These are phyloP conservation scores for Tillandsia leiboldiana DNA, from an alignment of 176 grass and related monocot species.

Conservation along the genomic window DNA sequence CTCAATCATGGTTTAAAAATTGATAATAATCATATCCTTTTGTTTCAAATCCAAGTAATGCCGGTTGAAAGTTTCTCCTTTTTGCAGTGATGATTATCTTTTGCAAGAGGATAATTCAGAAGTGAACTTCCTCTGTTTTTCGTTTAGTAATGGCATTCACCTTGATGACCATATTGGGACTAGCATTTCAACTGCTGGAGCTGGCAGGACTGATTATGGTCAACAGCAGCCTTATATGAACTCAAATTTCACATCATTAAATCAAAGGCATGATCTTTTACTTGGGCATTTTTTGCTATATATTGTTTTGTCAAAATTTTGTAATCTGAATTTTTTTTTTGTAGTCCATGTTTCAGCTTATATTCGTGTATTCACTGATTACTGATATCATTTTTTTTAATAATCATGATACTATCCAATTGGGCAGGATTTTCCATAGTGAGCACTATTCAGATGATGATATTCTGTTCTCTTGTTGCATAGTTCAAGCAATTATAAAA, in stretches of 20 bases:
- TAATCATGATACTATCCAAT: too few relatives aligned
- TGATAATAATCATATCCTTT: background rate
- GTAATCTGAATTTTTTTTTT: background rate
- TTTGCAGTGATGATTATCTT: constrained; percentile 76
- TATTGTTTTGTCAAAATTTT: constrained; percentile 1
- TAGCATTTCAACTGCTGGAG: constrained; percentile 27
- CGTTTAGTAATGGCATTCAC: constrained; percentile 35
- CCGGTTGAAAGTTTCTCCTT: constrained; percentile 9
- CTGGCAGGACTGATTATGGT: constrained; percentile 34
- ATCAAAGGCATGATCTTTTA: constrained; percentile 48
- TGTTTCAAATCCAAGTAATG: background rate
- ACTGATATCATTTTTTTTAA: too few relatives aligned
- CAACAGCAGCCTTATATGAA: constrained; percentile 36
- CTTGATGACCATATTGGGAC: constrained; percentile 26
- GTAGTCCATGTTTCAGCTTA: background rate
- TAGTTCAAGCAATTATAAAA: too few relatives aligned
- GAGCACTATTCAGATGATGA: too few relatives aligned
- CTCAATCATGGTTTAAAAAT: background rate
- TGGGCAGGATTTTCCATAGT: too few relatives aligned
- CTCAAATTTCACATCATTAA: constrained; percentile 39
- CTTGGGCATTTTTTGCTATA: background rate
- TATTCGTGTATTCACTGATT: too few relatives aligned
- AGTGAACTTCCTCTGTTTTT: constrained; percentile 26
- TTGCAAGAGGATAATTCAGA: constrained; percentile 72
- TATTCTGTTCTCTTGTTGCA: too few relatives aligned